A percentile compares a stretch with the other conserved stretches of the same genome.
These are phyloP conservation scores for peach (Prunus persica) DNA, from an alignment of 306 rosid genomes.

Conservation along the genomic window Prunus_persica_NCBIv2 NC_034011.1:20469001-20469500, in stretches of 20 bases:
- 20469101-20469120: conserved; percentile 96
- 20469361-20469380: conserved; percentile 96
- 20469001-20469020: conserved; percentile 98
- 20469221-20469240: not conserved
- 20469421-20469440: conserved; percentile 94
- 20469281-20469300: conserved; percentile 99
- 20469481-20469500: conserved; percentile 97
- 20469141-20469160: conserved; percentile 99
- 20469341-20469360: conserved; percentile 92
- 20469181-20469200: not conserved
- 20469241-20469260: conserved; percentile 50
- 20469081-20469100: conserved; percentile 82
- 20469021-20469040: conserved; percentile 92
- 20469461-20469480: conserved; percentile 97
- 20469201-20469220: not conserved
- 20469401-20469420: conserved; percentile 90
- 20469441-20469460: conserved; percentile 95
- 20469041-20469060: conserved; percentile 92
- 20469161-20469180: not conserved
- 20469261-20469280: conserved; percentile 99
- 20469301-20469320: conserved; percentile 95
- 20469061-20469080: conserved; percentile 97
- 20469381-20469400: conserved; percentile 97
- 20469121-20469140: conserved; percentile 95
- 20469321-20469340: conserved; percentile 96